Conservation (phyloP, 2,329 filamentous ascomycete genomes). For the Exophiala calicioides region DNA sequence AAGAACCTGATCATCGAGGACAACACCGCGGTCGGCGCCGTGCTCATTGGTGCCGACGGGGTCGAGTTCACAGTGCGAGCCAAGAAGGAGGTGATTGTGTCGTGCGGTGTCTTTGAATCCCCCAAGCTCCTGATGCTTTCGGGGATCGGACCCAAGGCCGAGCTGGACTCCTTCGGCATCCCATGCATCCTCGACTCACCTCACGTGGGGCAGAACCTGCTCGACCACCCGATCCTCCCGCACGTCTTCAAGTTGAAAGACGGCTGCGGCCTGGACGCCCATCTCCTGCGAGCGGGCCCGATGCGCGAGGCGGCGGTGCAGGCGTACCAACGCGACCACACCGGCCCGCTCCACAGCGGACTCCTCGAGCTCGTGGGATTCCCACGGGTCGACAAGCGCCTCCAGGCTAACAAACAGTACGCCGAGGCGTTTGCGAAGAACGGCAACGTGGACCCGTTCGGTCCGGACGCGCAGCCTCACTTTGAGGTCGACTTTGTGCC, state of each 20-base stretch:
- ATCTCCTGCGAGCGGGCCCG: slow-evolving; percentile 41
- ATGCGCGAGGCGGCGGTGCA: slow-evolving; percentile 37
- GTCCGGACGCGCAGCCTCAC: slow-evolving; percentile 59
- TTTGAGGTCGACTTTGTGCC: slow-evolving; percentile 65
- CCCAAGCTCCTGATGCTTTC: slow-evolving; percentile 66
- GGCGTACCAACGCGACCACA: slow-evolving; percentile 43
- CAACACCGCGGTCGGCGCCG: slow-evolving; percentile 50
- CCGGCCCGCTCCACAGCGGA: slow-evolving; percentile 44
- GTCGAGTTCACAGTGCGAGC: slow-evolving; percentile 51
- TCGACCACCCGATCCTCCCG: slow-evolving; percentile 53
- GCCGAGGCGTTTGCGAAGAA: slow-evolving; percentile 44
- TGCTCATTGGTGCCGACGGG: slow-evolving; percentile 46
- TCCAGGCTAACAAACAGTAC: slow-evolving; percentile 54
- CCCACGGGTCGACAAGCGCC: slow-evolving; percentile 56
- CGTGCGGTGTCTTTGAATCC: slow-evolving; percentile 61
- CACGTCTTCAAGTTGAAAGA: slow-evolving; percentile 47
- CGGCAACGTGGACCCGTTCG: slow-evolving; percentile 54
- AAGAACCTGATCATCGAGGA: slow-evolving; percentile 58
- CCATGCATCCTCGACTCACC: slow-evolving; percentile 56
- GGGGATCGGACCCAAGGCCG: slow-evolving; percentile 59
- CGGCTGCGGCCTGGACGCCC: slow-evolving; percentile 41
- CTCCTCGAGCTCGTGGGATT: slow-evolving; percentile 57
- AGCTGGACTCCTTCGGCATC: slow-evolving; percentile 57
- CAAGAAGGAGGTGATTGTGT: slow-evolving; percentile 51
- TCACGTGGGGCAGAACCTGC: slow-evolving; percentile 65